phyloP scores from a whole-genome alignment of 177 flowering plant genomes.

The Telopea speciosissima region DNA sequence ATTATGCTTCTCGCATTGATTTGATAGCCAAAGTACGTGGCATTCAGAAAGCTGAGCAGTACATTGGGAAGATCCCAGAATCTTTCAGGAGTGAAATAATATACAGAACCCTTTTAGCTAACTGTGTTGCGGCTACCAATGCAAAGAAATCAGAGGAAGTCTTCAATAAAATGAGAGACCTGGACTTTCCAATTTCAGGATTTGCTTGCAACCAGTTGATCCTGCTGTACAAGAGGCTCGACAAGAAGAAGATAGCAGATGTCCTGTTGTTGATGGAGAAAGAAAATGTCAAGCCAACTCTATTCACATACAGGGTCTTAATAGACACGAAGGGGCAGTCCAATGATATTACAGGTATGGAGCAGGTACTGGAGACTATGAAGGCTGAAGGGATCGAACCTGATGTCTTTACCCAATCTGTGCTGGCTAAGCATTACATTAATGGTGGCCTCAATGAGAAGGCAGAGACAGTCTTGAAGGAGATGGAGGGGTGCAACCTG shows the following conservation, averaged over 20 bases:
- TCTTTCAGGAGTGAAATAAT: conserved; percentile 68
- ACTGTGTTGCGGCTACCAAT: conserved; percentile 31
- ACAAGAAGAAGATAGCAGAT: conserved; percentile 81
- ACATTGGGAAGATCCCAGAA: conserved; percentile 50
- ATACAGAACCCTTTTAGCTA: conserved; percentile 68
- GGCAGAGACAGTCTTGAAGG: conserved; percentile 60
- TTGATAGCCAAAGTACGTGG: conserved; percentile 65
- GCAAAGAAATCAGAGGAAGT: conserved; percentile 64
- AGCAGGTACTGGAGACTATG: conserved; percentile 71
- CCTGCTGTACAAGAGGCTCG: conserved; percentile 63
- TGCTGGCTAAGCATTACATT: conserved; percentile 54
- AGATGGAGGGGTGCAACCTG: conserved; percentile 60
- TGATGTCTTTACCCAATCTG: conserved; percentile 25
- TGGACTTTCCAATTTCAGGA: conserved; percentile 45
- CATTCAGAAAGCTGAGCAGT: conserved; percentile 53
- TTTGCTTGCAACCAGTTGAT: conserved; percentile 83
- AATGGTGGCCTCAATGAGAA: conserved; percentile 55
- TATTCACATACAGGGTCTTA: conserved; percentile 58
- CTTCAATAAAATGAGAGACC: conserved; percentile 73
- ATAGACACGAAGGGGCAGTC: conserved; percentile 71
- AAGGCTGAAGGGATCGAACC: conserved; percentile 70
- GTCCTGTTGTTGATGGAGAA: conserved; percentile 81
- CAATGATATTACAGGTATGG: conserved; percentile 82
- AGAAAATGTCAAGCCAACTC: conserved; percentile 61
- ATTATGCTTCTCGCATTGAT: conserved; percentile 80